phyloP scores from a whole-genome alignment of 2,329 filamentous ascomycete species.

The Pestalotiopsis sp. region DNA sequence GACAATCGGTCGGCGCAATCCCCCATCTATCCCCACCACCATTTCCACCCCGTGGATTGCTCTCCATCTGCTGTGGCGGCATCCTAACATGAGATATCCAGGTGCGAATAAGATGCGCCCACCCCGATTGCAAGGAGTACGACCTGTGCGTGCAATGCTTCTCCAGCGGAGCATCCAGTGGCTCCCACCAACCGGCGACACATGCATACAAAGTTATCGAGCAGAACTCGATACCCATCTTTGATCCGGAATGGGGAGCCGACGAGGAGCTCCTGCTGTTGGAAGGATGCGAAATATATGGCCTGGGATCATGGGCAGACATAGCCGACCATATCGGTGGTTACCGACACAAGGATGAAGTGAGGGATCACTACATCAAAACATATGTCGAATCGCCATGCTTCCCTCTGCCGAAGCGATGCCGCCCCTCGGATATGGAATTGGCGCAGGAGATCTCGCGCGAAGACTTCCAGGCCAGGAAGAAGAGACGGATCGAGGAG shows the following conservation, averaged over 20 bases:
- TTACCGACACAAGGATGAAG: conserved; percentile 91
- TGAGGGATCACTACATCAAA: conserved; percentile 87
- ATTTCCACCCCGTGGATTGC: neutral
- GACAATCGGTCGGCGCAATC: neutral
- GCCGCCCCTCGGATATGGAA: conserved; percentile 77
- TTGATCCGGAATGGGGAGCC: conserved; percentile 91
- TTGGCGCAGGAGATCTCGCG: conserved; percentile 80
- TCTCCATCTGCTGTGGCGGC: neutral
- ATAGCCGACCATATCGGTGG: conserved; percentile 98
- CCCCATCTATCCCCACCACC: neutral
- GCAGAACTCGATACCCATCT: conserved; percentile 97
- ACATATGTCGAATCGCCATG: conserved; percentile 81
- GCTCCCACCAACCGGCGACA: conserved; percentile 81
- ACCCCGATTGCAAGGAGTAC: conserved; percentile 83
- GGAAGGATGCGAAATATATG: conserved; percentile 95
- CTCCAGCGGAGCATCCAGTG: conserved; percentile 74
- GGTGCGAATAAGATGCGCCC: conserved; percentile 93
- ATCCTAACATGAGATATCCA: conserved; percentile 34
- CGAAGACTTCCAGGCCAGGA: conserved; percentile 88
- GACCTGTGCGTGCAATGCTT: conserved; percentile 97
- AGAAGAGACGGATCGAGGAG: conserved; percentile 92
- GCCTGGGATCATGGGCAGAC: conserved; percentile 94
- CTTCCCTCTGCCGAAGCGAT: conserved; percentile 86
- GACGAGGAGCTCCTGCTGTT: conserved; percentile 93
- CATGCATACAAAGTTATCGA: conserved; percentile 95